Evolutionary conservation across 169 alveolate genomes (phyloP), one percentile per base, ranked within the genome.

Genomic region (Eimeria falciformis): DNA sequence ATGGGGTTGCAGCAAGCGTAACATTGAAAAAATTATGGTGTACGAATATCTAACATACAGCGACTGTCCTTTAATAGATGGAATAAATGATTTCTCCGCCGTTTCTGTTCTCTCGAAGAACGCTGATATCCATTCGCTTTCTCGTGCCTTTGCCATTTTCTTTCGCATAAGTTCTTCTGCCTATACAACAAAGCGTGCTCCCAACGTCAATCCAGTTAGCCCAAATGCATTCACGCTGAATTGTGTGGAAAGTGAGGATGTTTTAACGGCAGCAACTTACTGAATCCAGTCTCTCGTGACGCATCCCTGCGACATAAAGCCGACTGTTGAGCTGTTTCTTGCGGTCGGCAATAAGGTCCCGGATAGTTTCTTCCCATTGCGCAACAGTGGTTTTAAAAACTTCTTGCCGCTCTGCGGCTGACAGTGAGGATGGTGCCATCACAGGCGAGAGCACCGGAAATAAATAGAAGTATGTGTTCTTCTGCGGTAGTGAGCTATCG

Each of bases 361-460:
- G 85, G 85, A 75, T 37, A 40, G 65, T 21, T 75, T 75, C 85
- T 18, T 40, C 85, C 85, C 85, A 75, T 27, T 75, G 85, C 40
- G 33, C 50, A 55, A 75, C 25, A 75, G 65, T 75, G 62, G 45
- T n/a, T 3, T 75, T 46, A 29, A 75, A 58, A 45, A 75, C 43
- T 2, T 40, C 85, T 18, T 37, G 85, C 12, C 85, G 21, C 43
- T 75, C 85, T 5, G 21, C 23, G 6, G 3, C 45, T 6, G 85
- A 11, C 14, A 75, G 45, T 23, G 65, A 75, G 43, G 85, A 58
- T 75, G 85, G 85, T 21, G 85, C 85, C 56, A 75, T 75, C n/a
- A 75, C 40, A 37, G 85, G 85, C 3, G 85, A 75, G 50, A 75
- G 45, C 12, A 43, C 23, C 17, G 50, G 43, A 0, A 73, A 37